A percentile compares a stretch with the other conserved stretches of the same genome.
These are phyloP conservation scores for Rhizomucor pusillus DNA, from an alignment of 371 early-diverging fungal species.

Conservation along the genomic window DNA sequence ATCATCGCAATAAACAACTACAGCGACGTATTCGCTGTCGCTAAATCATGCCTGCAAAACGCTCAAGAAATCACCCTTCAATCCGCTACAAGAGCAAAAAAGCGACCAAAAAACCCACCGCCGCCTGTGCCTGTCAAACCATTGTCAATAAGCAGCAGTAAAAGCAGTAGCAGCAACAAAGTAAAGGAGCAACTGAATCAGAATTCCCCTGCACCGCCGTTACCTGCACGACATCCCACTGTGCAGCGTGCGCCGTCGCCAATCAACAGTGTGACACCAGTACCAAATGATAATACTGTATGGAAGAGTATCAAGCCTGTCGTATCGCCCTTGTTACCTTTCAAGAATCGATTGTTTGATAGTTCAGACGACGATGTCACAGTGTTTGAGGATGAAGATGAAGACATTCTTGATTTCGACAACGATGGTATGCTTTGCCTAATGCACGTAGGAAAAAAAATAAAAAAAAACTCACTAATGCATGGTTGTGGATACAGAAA, in stretches of 20 bases:
- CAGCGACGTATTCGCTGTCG: slow-evolving; percentile 27
- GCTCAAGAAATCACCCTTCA: slow-evolving; percentile 20
- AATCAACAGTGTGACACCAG: not conserved
- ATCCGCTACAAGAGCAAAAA: not conserved
- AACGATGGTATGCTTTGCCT: no score
- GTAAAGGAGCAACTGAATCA: not conserved
- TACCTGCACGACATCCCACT: no score
- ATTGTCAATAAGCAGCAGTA: not conserved
- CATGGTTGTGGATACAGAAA: slow-evolving; percentile 1
- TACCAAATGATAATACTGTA: not conserved
- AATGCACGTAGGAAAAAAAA: no score
- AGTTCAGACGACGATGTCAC: slow-evolving; percentile 16
- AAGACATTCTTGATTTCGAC: no score
- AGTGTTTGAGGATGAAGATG: slow-evolving; percentile 8
- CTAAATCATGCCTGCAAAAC: slow-evolving; percentile 30
- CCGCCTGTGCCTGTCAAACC: slow-evolving; percentile 39
- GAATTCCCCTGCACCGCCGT: no score
- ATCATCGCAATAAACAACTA: slow-evolving; percentile 9
- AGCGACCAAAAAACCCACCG: slow-evolving; percentile 2
- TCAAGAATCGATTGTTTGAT: slow-evolving; percentile 2
- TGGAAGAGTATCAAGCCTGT: slow-evolving; percentile 1
- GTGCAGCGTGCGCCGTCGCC: no score
- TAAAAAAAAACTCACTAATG: no score
- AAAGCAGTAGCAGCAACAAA: slow-evolving; percentile 2
- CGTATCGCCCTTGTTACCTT: not conserved